Conservation (phyloP, 257 asterid genomes). For the Penstemon davidsonii region DNA sequence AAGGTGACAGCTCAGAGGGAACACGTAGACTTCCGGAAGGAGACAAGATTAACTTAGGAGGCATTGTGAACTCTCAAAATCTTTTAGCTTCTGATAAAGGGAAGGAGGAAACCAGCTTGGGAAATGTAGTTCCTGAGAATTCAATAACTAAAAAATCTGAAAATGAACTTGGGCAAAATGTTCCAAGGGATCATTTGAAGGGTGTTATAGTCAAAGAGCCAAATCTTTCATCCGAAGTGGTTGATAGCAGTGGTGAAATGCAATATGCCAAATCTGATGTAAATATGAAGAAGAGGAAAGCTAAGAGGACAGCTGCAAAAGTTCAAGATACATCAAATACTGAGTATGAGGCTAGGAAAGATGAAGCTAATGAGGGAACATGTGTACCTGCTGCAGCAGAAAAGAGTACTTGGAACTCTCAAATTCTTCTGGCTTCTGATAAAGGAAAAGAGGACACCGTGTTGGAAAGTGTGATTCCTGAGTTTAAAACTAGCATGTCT, state of each 20-base stretch:
- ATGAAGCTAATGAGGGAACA: neutral
- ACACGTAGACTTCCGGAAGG: conserved; percentile 23
- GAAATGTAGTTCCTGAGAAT: conserved; percentile 18
- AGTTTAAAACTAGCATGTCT: neutral
- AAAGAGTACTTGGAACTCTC: neutral
- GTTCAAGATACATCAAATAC: neutral
- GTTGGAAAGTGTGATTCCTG: conserved; percentile 1
- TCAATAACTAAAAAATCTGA: conserved; percentile 18
- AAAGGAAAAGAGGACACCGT: conserved; percentile 19
- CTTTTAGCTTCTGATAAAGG: conserved; percentile 19
- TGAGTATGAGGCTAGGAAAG: neutral
- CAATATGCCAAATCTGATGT: neutral
- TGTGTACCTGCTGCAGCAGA: neutral
- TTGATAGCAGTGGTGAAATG: neutral
- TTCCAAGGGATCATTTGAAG: neutral
- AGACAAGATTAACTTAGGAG: conserved; percentile 22
- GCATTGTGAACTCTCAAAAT: conserved; percentile 22
- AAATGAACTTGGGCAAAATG: conserved; percentile 24
- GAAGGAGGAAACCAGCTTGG: conserved; percentile 27
- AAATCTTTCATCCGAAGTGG: neutral
- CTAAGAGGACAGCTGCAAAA: neutral
- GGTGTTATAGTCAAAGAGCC: neutral
- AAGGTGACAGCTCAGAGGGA: conserved; percentile 10
- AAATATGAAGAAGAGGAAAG: neutral
- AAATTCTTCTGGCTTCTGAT: conserved; percentile 17